Evolutionary conservation across 2,329 filamentous ascomycete species (phyloP).

Genomic region (Alternaria hordeiaustralica): DNA sequence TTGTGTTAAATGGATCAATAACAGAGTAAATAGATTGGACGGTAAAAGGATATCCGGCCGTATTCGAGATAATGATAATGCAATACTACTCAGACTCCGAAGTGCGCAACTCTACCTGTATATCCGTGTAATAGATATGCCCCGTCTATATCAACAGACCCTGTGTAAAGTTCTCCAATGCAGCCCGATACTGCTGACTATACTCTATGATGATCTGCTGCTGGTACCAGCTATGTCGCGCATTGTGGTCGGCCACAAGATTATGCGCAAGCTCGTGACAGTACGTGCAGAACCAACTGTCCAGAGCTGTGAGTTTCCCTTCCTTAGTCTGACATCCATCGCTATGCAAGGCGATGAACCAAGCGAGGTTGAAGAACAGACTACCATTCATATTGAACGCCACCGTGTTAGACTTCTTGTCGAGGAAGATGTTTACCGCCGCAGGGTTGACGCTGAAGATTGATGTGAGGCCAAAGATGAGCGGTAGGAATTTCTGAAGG

Average conservation of each 20-base stretch:
- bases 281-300: constrained; percentile 94
- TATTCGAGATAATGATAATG: background rate
- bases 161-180: constrained; percentile 32
- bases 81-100: background rate
- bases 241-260: constrained; percentile 73
- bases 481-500: constrained; percentile 39
- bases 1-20: background rate
- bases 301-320: constrained; percentile 56
- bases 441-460: constrained; percentile 71
- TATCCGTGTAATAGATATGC: no score
- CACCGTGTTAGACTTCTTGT: constrained; percentile 78
- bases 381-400: constrained; percentile 89
- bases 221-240: constrained; percentile 47
- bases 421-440: constrained; percentile 86
- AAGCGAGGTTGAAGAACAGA: constrained; percentile 92
- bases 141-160: constrained; percentile 19
- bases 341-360: constrained; percentile 79
- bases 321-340: constrained; percentile 30
- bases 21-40: fast-evolving
- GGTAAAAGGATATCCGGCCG: no score
- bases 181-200: constrained; percentile 39
- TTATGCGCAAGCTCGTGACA: constrained; percentile 98
- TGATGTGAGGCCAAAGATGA: constrained; percentile 43
- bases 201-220: constrained; percentile 49
- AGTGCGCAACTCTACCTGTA: background rate